A percentile compares a stretch with the other conserved stretches of the same genome.
Conservation (phyloP, 495 filamentous ascomycete genomes). For the Talaromyces ruber region DNA sequence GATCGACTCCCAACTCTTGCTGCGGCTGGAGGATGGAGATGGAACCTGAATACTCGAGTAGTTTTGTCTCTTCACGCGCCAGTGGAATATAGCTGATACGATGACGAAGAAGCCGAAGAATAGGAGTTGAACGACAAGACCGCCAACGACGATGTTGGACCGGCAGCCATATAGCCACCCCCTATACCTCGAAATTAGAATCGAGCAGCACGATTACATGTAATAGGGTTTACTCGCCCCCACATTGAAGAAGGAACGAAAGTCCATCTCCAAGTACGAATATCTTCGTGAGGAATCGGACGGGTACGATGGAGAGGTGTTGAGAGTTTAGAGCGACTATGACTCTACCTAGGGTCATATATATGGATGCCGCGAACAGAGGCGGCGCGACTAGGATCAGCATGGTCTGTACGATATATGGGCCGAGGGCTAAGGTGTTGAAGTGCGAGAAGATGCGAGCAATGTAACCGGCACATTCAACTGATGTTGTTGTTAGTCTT, state of each 20-base stretch:
- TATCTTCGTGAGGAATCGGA: conserved; percentile 24
- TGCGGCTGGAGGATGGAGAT: conserved; percentile 10
- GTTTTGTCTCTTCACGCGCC: conserved; percentile 18
- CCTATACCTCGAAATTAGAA: conserved; percentile 7
- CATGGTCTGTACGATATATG: conserved; percentile 30
- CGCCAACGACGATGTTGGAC: conserved; percentile 36
- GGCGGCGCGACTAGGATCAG: conserved; percentile 18
- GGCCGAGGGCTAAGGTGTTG: conserved; percentile 14
- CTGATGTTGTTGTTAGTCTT: conserved; percentile 16
- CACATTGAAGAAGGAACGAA: conserved; percentile 23
- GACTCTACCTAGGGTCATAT: conserved; percentile 48
- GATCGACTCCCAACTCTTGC: conserved; percentile 39
- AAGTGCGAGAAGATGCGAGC: conserved; percentile 20
- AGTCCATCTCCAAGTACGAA: conserved; percentile 31
- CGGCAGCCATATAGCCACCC: conserved; percentile 18
- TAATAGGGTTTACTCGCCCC: conserved; percentile 13
- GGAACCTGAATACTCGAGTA: background rate
- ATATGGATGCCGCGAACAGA: conserved; percentile 48
- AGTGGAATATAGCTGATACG: conserved; percentile 26
- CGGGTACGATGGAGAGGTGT: conserved; percentile 11
- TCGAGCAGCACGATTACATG: background rate
- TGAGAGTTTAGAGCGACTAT: conserved; percentile 39
- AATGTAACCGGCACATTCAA: conserved; percentile 53
- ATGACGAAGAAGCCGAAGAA: conserved; percentile 36
- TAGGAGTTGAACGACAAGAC: conserved; percentile 33